Conservation (phyloP, 306 rosid species). For the Luffa aegyptiaca region DNA sequence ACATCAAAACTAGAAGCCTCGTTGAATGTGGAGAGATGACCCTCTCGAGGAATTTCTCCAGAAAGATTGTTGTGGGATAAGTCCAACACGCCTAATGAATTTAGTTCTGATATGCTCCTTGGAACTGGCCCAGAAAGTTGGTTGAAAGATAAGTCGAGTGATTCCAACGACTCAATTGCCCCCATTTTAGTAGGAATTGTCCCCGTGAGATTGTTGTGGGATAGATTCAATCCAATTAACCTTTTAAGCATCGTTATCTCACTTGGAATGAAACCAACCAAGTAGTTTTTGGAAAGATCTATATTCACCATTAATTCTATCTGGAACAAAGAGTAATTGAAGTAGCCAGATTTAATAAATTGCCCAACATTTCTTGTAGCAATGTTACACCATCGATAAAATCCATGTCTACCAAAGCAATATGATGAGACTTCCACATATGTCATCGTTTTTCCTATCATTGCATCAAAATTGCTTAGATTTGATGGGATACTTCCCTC, state of each 20-base stretch:
- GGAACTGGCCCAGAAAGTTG: background rate
- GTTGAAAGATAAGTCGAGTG: background rate
- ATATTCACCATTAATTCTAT: background rate
- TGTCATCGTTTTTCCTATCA: background rate
- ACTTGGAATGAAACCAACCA: background rate
- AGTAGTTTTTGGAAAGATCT: slow-evolving; percentile 5
- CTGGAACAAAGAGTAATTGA: background rate
- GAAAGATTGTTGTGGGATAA: background rate
- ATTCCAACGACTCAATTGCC: background rate
- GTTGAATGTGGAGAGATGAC: background rate
- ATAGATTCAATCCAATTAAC: background rate
- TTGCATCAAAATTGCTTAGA: background rate
- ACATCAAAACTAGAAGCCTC: background rate
- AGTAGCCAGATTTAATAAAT: background rate
- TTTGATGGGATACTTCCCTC: background rate
- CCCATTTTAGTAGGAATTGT: background rate
- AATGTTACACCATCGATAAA: too few species aligned
- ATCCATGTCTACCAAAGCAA: too few species aligned
- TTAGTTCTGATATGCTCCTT: background rate
- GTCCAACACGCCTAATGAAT: background rate
- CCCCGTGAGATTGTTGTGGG: background rate
- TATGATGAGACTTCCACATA: too few species aligned
- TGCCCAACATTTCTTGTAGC: background rate
- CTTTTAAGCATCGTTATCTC: background rate
- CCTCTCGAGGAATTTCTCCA: background rate